phyloP scores from a whole-genome alignment of 306 rosid species.

The Trifolium dubium region DNA sequence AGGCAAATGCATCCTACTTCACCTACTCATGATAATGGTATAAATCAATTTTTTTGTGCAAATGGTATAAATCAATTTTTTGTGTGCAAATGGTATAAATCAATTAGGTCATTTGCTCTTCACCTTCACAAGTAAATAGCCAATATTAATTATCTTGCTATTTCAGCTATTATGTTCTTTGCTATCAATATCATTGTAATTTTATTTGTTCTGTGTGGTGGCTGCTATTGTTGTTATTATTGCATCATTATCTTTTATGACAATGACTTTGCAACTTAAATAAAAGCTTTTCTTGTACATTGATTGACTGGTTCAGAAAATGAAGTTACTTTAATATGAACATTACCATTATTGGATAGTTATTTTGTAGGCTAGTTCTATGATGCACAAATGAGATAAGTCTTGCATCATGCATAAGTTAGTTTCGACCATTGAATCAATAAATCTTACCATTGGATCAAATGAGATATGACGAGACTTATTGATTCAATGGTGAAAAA shows the following conservation, averaged over 20 bases:
- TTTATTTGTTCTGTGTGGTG: conserved; percentile 13
- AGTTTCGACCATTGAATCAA: too few relatives aligned
- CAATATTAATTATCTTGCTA: conserved; percentile 30
- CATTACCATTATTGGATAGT: background rate
- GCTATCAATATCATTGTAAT: background rate
- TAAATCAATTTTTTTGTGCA: background rate
- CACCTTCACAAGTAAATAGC: conserved; percentile 23
- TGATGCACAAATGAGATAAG: too few relatives aligned
- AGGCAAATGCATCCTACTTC: conserved; percentile 44
- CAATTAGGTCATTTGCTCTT: conserved; percentile 16
- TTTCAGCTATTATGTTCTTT: conserved; percentile 12
- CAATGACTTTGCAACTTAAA: background rate
- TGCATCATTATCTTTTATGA: conserved; percentile 36
- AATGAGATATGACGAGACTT: too few relatives aligned
- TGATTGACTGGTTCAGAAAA: background rate
- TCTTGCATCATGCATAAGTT: too few relatives aligned
- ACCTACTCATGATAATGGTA: conserved; percentile 57
- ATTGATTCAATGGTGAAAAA: too few relatives aligned
- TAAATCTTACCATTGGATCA: too few relatives aligned
- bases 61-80: conserved; percentile 48
- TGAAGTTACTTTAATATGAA: background rate
- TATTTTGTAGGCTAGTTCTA: background rate
- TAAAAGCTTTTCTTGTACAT: conserved; percentile 10
- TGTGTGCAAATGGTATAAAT: conserved; percentile 48
- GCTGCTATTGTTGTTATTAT: conserved; percentile 15